Conservation (phyloP, 371 early-diverging fungal genomes). For the Zancudomyces culisetae region DNA sequence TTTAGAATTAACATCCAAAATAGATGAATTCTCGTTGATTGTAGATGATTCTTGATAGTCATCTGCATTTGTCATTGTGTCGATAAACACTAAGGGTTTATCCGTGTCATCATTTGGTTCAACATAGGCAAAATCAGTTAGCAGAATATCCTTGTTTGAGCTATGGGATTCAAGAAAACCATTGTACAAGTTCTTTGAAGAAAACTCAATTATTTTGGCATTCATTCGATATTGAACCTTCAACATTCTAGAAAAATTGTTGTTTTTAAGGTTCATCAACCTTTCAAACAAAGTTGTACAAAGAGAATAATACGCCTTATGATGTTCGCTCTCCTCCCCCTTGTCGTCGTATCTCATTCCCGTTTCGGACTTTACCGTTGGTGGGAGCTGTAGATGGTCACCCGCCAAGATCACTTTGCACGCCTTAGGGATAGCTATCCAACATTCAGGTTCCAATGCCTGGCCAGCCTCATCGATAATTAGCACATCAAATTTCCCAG, state of each 20-base stretch:
- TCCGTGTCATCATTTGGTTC: constrained; percentile 6
- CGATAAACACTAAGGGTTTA: constrained; percentile 29
- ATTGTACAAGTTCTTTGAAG: constrained; percentile 42
- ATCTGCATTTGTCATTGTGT: constrained; percentile 30
- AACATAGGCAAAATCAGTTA: constrained; percentile 42
- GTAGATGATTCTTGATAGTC: constrained; percentile 30
- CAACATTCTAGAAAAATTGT: constrained; percentile 40
- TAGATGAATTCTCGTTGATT: constrained; percentile 14
- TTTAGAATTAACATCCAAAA: constrained; percentile 26
- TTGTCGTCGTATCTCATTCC: neutral
- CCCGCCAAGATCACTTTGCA: constrained; percentile 78
- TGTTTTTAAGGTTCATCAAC: constrained; percentile 34
- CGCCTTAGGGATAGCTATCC: constrained; percentile 68
- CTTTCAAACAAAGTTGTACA: constrained; percentile 53
- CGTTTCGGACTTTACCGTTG: constrained; percentile 37
- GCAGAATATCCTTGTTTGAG: constrained; percentile 39
- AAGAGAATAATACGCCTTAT: constrained; percentile 12
- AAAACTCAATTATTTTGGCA: constrained; percentile 55
- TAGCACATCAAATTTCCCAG: constrained; percentile 63
- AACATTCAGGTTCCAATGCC: constrained; percentile 75
- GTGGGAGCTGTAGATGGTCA: constrained; percentile 85
- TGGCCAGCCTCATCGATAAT: constrained; percentile 92
- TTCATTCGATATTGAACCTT: constrained; percentile 83
- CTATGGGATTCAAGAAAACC: constrained; percentile 39
- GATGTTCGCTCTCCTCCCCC: neutral